Conservation (phyloP, 306 rosid genomes). For the Mimosa bimucronata region DNA sequence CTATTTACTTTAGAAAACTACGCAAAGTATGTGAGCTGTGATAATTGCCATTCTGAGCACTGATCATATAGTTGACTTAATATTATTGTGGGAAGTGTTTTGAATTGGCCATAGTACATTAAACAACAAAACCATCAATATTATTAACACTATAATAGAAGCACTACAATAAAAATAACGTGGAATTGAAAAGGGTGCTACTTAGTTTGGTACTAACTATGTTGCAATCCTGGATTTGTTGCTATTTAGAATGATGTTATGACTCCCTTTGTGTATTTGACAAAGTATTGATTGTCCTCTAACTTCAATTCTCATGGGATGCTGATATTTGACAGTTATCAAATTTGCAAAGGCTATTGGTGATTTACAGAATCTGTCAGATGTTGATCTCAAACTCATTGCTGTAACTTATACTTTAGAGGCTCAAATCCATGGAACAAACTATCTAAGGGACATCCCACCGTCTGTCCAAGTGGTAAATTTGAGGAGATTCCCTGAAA, state of each 20-base stretch:
- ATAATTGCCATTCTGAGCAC: not conserved
- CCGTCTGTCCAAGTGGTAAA: constrained; percentile 75
- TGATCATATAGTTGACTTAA: no score
- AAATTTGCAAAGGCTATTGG: no score
- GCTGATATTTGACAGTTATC: constrained; percentile 19
- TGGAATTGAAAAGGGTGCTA: not conserved
- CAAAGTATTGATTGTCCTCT: constrained; percentile 14
- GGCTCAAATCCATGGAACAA: constrained; percentile 40
- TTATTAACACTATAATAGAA: not conserved
- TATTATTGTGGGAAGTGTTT: no score
- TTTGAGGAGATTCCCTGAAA: constrained; percentile 78
- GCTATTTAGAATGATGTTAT: not conserved
- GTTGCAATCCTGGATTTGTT: not conserved
- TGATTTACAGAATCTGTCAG: not conserved
- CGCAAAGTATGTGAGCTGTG: not conserved
- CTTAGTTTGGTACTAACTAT: not conserved
- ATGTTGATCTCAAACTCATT: no score
- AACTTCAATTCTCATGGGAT: constrained; percentile 16
- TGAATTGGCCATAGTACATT: not conserved
- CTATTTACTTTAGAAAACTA: not conserved
- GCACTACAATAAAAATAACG: not conserved
- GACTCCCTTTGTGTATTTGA: no score
- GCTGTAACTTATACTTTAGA: no score
- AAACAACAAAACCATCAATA: not conserved
- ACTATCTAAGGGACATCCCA: constrained; percentile 72